Conservation (phyloP, 768 basidiomycete genomes). For the Grammothele lineata region DNA sequence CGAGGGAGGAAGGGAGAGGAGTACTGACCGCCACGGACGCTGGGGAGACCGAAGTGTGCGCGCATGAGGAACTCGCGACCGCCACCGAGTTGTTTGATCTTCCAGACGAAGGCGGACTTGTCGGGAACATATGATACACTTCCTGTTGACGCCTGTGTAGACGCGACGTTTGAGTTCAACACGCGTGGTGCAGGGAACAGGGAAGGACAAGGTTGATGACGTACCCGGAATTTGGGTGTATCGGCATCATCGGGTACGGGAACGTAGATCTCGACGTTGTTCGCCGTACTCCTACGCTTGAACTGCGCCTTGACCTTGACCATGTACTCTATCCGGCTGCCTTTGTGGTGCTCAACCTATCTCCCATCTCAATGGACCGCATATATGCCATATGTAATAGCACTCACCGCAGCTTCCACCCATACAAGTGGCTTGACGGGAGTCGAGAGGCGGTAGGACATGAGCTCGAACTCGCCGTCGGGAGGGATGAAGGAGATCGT, state of each 20-base stretch:
- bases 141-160: slow-evolving; percentile 88
- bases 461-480: slow-evolving; percentile 97
- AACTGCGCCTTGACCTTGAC: slow-evolving; percentile 97
- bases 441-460: slow-evolving; percentile 95
- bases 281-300: slow-evolving; percentile 93
- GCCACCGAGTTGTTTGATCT: slow-evolving; percentile 96
- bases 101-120: slow-evolving; percentile 98
- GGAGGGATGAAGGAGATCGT: slow-evolving; percentile 99
- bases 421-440: slow-evolving; percentile 96
- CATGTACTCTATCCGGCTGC: slow-evolving; percentile 93
- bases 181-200: too few relatives aligned
- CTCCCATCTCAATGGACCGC: slow-evolving; percentile 11
- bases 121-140: slow-evolving; percentile 97
- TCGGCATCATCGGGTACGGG: slow-evolving; percentile 99
- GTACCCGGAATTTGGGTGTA: slow-evolving; percentile 91
- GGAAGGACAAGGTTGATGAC: too few relatives aligned
- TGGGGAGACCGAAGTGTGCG: slow-evolving; percentile 95
- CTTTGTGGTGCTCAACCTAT: slow-evolving; percentile 87
- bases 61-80: slow-evolving; percentile 97
- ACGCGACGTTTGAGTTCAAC: too few relatives aligned
- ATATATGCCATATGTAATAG: background rate
- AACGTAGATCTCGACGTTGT: slow-evolving; percentile 98
- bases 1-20: background rate
- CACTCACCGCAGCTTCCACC: slow-evolving; percentile 95
- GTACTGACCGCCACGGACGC: slow-evolving; percentile 79